Percentiles rank a stretch among this genome's conserved stretches.
Evolutionary conservation across 257 asterid genomes (phyloP).

Genomic region (Solanum infundibuliforme): DNA sequence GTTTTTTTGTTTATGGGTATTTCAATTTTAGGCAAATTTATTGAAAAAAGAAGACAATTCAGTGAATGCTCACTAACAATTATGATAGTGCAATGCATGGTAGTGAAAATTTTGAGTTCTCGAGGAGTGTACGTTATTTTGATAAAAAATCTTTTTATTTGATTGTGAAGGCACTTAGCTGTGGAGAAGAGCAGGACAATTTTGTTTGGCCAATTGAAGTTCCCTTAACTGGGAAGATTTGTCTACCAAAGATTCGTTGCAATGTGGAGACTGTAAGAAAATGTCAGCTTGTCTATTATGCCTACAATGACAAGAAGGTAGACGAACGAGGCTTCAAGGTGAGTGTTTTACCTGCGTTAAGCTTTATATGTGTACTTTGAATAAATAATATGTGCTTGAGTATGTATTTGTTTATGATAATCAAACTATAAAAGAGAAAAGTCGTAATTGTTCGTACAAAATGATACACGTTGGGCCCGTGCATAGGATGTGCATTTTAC

Average conservation of each 20-base stretch:
- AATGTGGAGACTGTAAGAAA: no score
- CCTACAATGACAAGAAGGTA: background rate
- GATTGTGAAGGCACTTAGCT: conserved; percentile 60
- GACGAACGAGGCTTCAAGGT: background rate
- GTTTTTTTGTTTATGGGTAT: background rate
- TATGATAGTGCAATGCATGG: background rate
- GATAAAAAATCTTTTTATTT: background rate
- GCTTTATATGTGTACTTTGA: background rate
- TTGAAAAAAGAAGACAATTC: background rate
- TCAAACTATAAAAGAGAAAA: no score
- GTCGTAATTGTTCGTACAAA: no score
- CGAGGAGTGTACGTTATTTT: background rate
- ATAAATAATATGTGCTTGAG: no score
- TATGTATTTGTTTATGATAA: no score
- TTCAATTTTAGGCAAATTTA: background rate
- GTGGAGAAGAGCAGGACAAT: conserved; percentile 70
- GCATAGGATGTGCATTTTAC: no score
- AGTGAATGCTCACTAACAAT: background rate
- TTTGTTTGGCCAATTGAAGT: conserved; percentile 65
- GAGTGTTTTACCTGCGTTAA: background rate
- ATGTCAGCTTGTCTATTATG: no score
- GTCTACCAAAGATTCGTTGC: no score
- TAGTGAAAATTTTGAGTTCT: background rate
- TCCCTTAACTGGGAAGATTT: background rate
- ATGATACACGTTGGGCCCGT: no score